A percentile compares a stretch with the other conserved stretches of the same genome.
These are phyloP conservation scores for Tetrapyrgos nigripes DNA, from an alignment of 1,284 basidiomycete genomes.

Conservation along the genomic window DNA sequence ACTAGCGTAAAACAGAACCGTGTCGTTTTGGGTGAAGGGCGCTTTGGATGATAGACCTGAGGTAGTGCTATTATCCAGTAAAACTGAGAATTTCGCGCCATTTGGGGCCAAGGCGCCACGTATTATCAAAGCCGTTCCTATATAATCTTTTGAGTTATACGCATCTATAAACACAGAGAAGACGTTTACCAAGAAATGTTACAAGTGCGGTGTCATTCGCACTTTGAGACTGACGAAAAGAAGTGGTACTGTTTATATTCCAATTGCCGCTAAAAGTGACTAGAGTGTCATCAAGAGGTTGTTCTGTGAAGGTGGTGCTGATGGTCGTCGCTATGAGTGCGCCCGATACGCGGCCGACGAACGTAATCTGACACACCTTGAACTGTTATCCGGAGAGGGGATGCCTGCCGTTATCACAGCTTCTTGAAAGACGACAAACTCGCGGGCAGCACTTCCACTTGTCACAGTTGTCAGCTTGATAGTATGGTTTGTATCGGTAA, in stretches of 20 bases:
- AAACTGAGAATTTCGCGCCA: slow-evolving; percentile 35
- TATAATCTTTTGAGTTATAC: background rate
- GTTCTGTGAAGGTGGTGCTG: slow-evolving; percentile 44
- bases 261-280: slow-evolving; percentile 58
- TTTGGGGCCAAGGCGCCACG: slow-evolving; percentile 45
- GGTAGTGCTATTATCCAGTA: slow-evolving; percentile 55
- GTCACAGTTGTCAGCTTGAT: slow-evolving; percentile 51
- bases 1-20: slow-evolving; percentile 65
- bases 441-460: slow-evolving; percentile 32
- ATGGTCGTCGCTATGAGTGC: slow-evolving; percentile 11
- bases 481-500: slow-evolving; percentile 51
- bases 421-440: slow-evolving; percentile 53
- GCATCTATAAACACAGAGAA: background rate
- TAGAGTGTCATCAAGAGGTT: slow-evolving; percentile 44
- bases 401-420: slow-evolving; percentile 50
- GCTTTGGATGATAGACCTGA: slow-evolving; percentile 53
- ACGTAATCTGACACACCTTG: slow-evolving; percentile 22
- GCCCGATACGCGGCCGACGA: background rate
- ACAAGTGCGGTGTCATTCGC: slow-evolving; percentile 52
- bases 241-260: slow-evolving; percentile 38
- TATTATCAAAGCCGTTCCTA: slow-evolving; percentile 65
- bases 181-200: slow-evolving; percentile 53
- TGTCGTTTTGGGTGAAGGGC: slow-evolving; percentile 56
- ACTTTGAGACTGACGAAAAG: slow-evolving; percentile 53
- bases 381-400: slow-evolving; percentile 23